Evolutionary conservation across 805 yeast species (phyloP), one percentile per base, ranked within the genome.

Genomic region (Kodamaea leandrae): DNA sequence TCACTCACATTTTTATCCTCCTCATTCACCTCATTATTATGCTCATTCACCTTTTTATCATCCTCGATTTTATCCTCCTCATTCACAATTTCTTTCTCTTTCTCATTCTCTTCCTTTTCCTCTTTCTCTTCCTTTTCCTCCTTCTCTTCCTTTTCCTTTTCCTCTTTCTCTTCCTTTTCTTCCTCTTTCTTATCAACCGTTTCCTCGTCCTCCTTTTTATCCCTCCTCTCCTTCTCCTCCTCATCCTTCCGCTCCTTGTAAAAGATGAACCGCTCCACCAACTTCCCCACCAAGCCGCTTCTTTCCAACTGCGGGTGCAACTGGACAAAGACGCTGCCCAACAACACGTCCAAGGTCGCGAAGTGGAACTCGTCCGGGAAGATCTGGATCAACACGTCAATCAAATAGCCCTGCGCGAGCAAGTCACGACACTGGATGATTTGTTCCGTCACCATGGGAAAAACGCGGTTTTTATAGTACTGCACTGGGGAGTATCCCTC

Each of bases 301-400:
- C 84, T 72, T 32, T 80, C 74, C n/a, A 87, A 84, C 34, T 75
- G 71, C 1, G 93, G 89, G 55, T 79, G 81, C 45, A 93, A 67
- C 42, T 77, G 73, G 40, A 81, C 63, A 15, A 87, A 76, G 1
- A 90, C 80, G 21, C n/a, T n/a, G 73, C 74, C 59, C 49, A 93
- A 70, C 49, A 86, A 78, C 23, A 67, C 64, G 39, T 81, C 80
- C 51, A 93, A 68, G 0, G 96, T 86, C 15, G 72, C 72, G 45
- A 89, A 64, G 54, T 93, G 98, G 60, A 84, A 91, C 48, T 85
- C 87, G 54, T 87, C 96, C 1, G 98, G 97, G 66, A 93, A 93
- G 1, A 90, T 95, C 58, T 91, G 97, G 41, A 90, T 83, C 39
- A 93, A 73, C 9, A 93, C 96, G 56, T 93, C 99, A 37, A 90